Conservation (phyloP, 768 basidiomycete genomes). For the Tulasnella sp. region DNA sequence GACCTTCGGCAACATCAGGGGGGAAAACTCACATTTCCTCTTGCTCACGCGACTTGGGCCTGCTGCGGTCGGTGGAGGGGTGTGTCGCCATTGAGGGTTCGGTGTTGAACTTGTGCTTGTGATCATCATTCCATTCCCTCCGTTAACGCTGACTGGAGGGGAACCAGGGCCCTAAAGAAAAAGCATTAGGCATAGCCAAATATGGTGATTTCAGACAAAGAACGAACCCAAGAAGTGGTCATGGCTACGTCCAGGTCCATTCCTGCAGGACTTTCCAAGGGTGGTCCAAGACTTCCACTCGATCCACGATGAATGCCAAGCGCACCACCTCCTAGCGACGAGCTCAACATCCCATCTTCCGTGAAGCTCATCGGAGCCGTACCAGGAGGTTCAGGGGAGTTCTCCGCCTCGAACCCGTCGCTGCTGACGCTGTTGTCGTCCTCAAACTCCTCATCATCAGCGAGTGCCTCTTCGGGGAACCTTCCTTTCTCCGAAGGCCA, state of each 20-base stretch:
- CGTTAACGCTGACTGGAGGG: conserved; percentile 17
- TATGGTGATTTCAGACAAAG: neutral
- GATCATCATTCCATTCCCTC: neutral
- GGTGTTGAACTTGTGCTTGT: conserved; percentile 25
- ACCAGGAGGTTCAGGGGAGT: neutral
- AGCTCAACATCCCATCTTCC: conserved; percentile 15
- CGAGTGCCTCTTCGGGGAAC: conserved; percentile 30
- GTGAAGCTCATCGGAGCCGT: conserved; percentile 24
- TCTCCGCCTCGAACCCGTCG: neutral
- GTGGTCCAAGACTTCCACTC: conserved; percentile 21
- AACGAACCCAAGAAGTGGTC: conserved; percentile 8
- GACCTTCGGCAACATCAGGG: neutral
- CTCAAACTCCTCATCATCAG: conserved; percentile 26
- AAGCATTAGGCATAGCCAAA: neutral
- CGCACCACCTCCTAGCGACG: neutral
- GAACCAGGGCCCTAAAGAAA: conserved; percentile 1
- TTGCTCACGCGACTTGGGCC: conserved; percentile 26
- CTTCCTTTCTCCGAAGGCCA: conserved; percentile 28
- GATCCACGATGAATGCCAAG: conserved; percentile 21
- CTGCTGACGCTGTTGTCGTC: conserved; percentile 23
- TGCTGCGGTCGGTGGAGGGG: conserved; percentile 27
- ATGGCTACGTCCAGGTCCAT: conserved; percentile 31
- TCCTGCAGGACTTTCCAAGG: conserved; percentile 27
- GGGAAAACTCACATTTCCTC: conserved; percentile 29
- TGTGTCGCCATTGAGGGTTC: conserved; percentile 27